Conservation (phyloP, 176 grass and related monocot genomes). For the Oryza officinalis region DNA sequence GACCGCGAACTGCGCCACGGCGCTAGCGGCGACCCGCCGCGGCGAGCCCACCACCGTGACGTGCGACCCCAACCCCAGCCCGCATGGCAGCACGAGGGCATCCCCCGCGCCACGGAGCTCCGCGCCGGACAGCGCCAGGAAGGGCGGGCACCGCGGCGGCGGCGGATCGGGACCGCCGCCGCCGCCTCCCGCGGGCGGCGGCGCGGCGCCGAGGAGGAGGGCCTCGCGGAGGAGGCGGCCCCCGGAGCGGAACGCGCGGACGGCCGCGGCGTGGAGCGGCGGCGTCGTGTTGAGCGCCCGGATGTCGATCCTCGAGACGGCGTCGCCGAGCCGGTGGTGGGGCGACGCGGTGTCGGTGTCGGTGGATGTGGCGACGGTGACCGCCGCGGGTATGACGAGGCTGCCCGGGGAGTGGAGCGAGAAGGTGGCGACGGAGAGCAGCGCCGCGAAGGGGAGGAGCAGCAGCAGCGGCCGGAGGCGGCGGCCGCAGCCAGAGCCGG, state of each 20-base stretch:
- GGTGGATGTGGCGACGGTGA: conserved; percentile 17
- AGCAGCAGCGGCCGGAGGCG: conserved; percentile 29
- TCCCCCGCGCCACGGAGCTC: background rate
- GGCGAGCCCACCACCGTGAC: conserved; percentile 77
- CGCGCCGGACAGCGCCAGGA: conserved; percentile 22
- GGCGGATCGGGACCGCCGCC: background rate
- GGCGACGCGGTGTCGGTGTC: background rate
- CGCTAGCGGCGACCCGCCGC: conserved; percentile 20
- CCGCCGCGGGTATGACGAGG: background rate
- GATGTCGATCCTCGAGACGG: conserved; percentile 16
- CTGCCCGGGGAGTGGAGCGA: conserved; percentile 29
- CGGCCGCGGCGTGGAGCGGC: conserved; percentile 35
- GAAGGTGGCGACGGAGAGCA: conserved; percentile 45
- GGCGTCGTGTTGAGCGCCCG: conserved; percentile 13
- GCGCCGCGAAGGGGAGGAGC: conserved; percentile 40
- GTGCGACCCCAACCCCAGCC: conserved; percentile 75
- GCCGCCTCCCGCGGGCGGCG: background rate
- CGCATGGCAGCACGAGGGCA: conserved; percentile 62
- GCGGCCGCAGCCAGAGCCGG: background rate
- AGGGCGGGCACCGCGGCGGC: conserved; percentile 49
- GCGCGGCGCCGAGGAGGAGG: conserved; percentile 1
- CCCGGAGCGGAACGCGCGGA: conserved; percentile 25
- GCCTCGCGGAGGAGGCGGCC: conserved; percentile 39
- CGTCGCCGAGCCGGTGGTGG: background rate
- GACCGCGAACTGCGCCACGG: conserved; percentile 69